Percentiles rank a stretch among this genome's conserved stretches.
These are phyloP conservation scores for Yamadazyma sp. DNA, from an alignment of 805 yeast species.

Conservation along the genomic window DNA sequence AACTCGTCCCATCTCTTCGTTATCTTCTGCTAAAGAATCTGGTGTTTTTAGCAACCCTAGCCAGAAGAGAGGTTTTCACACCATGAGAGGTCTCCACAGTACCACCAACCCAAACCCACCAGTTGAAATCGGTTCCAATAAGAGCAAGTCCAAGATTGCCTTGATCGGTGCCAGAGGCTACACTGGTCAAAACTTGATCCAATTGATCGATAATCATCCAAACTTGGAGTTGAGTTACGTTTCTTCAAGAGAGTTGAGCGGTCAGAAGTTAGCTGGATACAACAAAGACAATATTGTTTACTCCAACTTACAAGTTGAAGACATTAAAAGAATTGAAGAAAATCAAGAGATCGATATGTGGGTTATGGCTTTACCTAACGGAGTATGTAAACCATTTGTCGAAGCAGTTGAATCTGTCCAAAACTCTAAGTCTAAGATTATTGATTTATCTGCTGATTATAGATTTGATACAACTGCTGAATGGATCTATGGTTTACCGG, in stretches of 20 bases:
- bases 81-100: constrained; percentile 29
- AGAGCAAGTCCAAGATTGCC: constrained; percentile 71
- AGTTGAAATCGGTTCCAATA: constrained; percentile 59
- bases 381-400: constrained; percentile 88
- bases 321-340: constrained; percentile 74
- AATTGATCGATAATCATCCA: constrained; percentile 84
- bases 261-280: constrained; percentile 85
- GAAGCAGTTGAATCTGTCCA: constrained; percentile 70
- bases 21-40: constrained; percentile 40
- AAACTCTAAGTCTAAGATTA: constrained; percentile 71
- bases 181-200: constrained; percentile 91
- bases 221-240: constrained; percentile 86
- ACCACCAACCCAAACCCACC: constrained; percentile 69
- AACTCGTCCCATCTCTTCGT: constrained; percentile 31
- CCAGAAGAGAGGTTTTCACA: constrained; percentile 54
- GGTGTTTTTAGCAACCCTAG: constrained; percentile 49
- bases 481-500: constrained; percentile 97
- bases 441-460: constrained; percentile 94
- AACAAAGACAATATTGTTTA: constrained; percentile 76
- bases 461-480: constrained; percentile 85
- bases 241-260: constrained; percentile 91
- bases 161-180: constrained; percentile 98
- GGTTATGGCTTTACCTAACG: constrained; percentile 99
- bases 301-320: constrained; percentile 85
- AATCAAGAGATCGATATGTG: constrained; percentile 84